Evolutionary conservation across 768 basidiomycete species (phyloP).

Genomic region (Agrocybe pediades): DNA sequence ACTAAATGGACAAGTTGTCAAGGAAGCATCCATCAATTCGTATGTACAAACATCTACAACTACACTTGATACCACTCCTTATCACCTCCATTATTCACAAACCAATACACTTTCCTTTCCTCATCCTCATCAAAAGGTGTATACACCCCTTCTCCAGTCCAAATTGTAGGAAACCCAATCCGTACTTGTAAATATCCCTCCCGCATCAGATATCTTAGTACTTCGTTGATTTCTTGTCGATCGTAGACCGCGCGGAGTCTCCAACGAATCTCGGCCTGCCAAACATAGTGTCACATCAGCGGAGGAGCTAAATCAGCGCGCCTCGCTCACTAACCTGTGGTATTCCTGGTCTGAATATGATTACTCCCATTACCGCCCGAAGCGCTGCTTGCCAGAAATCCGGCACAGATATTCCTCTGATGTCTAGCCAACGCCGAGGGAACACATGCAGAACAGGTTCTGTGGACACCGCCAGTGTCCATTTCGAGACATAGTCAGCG

Average conservation of each 20-base stretch:
- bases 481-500: constrained; percentile 47
- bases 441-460: constrained; percentile 46
- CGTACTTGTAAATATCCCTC: constrained; percentile 49
- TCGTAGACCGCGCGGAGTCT: constrained; percentile 73
- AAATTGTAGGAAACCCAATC: constrained; percentile 19
- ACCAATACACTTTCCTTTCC: constrained; percentile 56
- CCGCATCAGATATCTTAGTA: constrained; percentile 53
- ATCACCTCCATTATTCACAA: constrained; percentile 37
- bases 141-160: constrained; percentile 21
- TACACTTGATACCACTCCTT: constrained; percentile 72
- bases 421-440: constrained; percentile 79
- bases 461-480: constrained; percentile 59
- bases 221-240: constrained; percentile 70
- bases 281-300: constrained; percentile 5
- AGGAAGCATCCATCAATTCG: constrained; percentile 17
- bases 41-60: background rate
- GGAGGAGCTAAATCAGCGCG: background rate
- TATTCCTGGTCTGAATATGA: constrained; percentile 74
- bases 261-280: constrained; percentile 71
- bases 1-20: constrained; percentile 16
- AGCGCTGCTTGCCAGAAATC: constrained; percentile 76
- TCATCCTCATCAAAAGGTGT: constrained; percentile 52
- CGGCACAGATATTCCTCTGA: constrained; percentile 58
- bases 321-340: constrained; percentile 53
- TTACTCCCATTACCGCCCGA: constrained; percentile 63